A percentile compares a stretch with the other conserved stretches of the same genome.
Evolutionary conservation across 2,329 filamentous ascomycete genomes (phyloP).

Genomic region (Penicillium sp.): DNA sequence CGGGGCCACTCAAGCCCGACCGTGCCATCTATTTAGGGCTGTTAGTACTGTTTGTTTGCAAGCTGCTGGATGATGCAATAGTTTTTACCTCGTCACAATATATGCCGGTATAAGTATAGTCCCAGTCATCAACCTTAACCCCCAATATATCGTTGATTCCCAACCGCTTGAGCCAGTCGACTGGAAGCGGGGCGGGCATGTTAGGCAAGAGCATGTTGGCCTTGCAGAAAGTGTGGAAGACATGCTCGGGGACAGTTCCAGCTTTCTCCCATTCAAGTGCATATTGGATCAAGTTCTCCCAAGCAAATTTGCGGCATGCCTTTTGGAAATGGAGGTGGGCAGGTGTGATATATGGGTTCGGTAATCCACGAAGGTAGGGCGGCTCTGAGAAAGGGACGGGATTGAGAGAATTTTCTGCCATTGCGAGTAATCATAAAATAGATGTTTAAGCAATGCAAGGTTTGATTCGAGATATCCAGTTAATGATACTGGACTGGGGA

Average conservation of each 20-base stretch:
- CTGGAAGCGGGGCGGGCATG: constrained; percentile 63
- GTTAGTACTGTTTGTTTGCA: neutral
- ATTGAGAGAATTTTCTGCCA: constrained; percentile 29
- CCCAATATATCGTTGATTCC: constrained; percentile 64
- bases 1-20: constrained; percentile 59
- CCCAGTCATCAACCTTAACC: constrained; percentile 66
- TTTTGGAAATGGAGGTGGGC: constrained; percentile 64
- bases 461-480: neutral
- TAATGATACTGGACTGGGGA: too few relatives aligned
- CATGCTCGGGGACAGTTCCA: constrained; percentile 58
- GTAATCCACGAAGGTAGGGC: constrained; percentile 63
- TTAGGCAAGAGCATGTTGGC: constrained; percentile 67
- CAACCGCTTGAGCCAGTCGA: constrained; percentile 60
- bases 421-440: constrained; percentile 3
- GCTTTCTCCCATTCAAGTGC: constrained; percentile 66
- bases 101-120: constrained; percentile 65
- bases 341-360: constrained; percentile 65
- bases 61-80: too few relatives aligned
- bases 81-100: constrained; percentile 58
- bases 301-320: constrained; percentile 61
- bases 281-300: constrained; percentile 57
- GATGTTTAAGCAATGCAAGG: neutral
- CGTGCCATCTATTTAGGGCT: constrained; percentile 52
- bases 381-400: constrained; percentile 67
- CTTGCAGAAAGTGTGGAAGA: constrained; percentile 60